These are phyloP conservation scores for Aspergillus affinis DNA, from an alignment of 495 filamentous ascomycete species.

Conservation along the genomic window DNA sequence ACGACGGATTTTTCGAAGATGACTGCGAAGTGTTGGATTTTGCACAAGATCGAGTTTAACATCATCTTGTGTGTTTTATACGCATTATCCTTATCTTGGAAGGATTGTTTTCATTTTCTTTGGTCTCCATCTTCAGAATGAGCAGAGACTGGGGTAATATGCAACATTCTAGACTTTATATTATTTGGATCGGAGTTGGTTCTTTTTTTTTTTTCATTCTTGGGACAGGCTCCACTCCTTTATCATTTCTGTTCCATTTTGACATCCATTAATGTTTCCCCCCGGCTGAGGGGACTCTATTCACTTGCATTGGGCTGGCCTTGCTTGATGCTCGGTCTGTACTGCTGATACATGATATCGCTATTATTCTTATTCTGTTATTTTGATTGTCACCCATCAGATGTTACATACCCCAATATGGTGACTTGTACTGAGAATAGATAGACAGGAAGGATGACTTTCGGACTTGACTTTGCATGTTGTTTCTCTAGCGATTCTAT, in stretches of 20 bases:
- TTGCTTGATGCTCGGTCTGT: background rate
- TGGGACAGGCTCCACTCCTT: constrained; percentile 3
- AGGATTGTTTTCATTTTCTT: background rate
- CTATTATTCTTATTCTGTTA: constrained; percentile 4
- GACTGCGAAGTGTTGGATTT: constrained; percentile 92
- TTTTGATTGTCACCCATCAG: constrained; percentile 9
- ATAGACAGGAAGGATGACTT: constrained; percentile 14
- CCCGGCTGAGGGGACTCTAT: background rate
- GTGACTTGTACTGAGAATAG: constrained; percentile 11
- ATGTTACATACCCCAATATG: constrained; percentile 17
- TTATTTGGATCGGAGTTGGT: constrained; percentile 20
- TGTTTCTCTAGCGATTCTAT: constrained; percentile 10
- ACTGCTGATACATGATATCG: background rate
- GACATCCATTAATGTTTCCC: background rate
- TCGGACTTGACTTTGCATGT: constrained; percentile 6
- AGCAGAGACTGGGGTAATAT: constrained; percentile 12
- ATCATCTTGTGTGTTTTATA: constrained; percentile 8
- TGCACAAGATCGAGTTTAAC: constrained; percentile 78
- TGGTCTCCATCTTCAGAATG: background rate
- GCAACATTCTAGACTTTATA: constrained; percentile 23
- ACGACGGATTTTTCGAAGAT: constrained; percentile 90
- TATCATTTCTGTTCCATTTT: constrained; percentile 4
- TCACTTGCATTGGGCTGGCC: background rate
- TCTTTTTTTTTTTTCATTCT: constrained; percentile 11
- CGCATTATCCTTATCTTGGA: constrained; percentile 12